These are phyloP conservation scores for Mortierella sp. DNA, from an alignment of 371 early-diverging fungal genomes.

Conservation along the genomic window DNA sequence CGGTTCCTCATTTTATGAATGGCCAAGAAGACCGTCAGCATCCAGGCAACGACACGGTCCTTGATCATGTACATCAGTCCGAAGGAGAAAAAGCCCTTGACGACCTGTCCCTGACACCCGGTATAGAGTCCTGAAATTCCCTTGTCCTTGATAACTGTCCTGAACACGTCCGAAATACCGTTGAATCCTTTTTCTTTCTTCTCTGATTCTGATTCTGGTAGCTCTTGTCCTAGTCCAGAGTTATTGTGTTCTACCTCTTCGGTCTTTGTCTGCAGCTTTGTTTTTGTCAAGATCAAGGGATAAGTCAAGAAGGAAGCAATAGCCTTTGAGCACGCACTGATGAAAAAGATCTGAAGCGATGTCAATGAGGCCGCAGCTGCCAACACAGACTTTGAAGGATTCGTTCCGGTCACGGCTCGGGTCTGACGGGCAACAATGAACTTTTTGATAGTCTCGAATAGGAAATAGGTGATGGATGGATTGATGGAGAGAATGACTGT, in stretches of 20 bases:
- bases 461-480: conserved; percentile 72
- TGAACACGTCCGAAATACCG: conserved; percentile 59
- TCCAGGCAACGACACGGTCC: conserved; percentile 67
- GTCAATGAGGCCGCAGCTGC: conserved; percentile 53
- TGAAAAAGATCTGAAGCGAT: conserved; percentile 63
- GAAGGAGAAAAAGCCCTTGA: conserved; percentile 72
- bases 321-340: conserved; percentile 67
- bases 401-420: neutral
- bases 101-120: conserved; percentile 65
- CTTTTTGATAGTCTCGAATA: conserved; percentile 66
- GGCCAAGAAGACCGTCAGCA: conserved; percentile 61
- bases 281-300: conserved; percentile 68
- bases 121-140: conserved; percentile 65
- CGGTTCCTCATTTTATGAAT: conserved; percentile 49
- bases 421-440: conserved; percentile 49
- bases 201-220: neutral
- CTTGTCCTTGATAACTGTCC: conserved; percentile 58
- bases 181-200: conserved; percentile 36
- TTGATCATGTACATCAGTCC: conserved; percentile 77
- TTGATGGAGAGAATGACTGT: conserved; percentile 68
- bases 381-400: conserved; percentile 28
- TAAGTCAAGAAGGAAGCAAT: conserved; percentile 70
- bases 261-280: conserved; percentile 52
- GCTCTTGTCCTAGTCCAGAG: neutral
- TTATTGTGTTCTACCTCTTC: conserved; percentile 12